Conservation (phyloP, 2,329 filamentous ascomycete genomes). For the Aspergillus chevalieri region DNA sequence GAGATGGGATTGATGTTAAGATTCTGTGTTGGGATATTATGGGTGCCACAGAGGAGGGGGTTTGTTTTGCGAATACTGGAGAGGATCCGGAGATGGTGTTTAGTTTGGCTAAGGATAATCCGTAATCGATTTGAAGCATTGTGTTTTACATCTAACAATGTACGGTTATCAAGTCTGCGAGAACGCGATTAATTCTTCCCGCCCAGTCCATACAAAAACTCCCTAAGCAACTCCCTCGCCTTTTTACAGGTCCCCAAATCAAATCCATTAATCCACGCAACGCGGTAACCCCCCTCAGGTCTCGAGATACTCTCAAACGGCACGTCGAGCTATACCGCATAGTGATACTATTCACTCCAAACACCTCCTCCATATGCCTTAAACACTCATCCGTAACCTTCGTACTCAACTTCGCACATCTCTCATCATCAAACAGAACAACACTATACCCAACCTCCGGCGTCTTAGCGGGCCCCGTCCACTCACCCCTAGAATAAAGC, state of each 20-base stretch:
- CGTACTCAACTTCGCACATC: not conserved
- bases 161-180: no score
- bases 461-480: no score
- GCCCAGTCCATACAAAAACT: no score
- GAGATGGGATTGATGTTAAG: constrained; percentile 25
- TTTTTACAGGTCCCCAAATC: not conserved
- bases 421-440: not conserved
- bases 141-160: no score
- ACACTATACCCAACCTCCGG: not conserved
- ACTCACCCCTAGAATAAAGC: no score
- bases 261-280: not conserved
- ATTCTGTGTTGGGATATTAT: constrained; percentile 43
- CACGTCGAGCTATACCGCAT: no score
- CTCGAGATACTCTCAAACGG: no score
- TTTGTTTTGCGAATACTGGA: constrained; percentile 43
- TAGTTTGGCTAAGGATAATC: constrained; percentile 16
- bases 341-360: not conserved
- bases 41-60: constrained; percentile 39
- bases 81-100: constrained; percentile 36
- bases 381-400: no score
- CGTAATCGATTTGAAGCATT: no score
- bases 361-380: not conserved
- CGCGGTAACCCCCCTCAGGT: no score
- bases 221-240: no score
- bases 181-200: no score